Conservation (phyloP, 805 yeast genomes). For the Priceomyces carsonii region DNA sequence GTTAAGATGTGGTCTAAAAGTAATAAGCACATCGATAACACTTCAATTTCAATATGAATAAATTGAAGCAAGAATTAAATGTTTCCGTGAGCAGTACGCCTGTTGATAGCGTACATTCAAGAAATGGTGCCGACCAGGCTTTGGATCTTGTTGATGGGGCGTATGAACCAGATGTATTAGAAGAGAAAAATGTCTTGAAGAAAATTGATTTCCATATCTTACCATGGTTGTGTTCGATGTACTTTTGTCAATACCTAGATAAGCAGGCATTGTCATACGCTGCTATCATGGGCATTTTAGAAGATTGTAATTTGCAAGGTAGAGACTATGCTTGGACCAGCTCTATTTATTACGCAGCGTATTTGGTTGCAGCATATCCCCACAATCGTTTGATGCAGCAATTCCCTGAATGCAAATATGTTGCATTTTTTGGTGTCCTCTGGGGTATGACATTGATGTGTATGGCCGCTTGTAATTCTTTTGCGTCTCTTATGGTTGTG, state of each 20-base stretch:
- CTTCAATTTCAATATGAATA: no score
- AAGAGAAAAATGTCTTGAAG: slow-evolving; percentile 5
- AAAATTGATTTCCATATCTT: slow-evolving; percentile 9
- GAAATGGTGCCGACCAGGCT: no score
- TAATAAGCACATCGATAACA: no score
- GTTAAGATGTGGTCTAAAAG: no score
- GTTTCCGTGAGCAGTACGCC: no score
- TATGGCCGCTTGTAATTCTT: slow-evolving; percentile 50
- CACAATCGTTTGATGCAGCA: slow-evolving; percentile 49
- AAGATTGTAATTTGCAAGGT: slow-evolving; percentile 15
- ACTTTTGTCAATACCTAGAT: slow-evolving; percentile 8
- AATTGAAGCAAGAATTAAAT: no score
- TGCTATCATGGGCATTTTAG: slow-evolving; percentile 3
- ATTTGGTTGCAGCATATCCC: slow-evolving; percentile 56
- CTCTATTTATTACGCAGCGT: slow-evolving; percentile 53
- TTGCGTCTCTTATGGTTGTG: slow-evolving; percentile 40
- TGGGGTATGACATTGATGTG: slow-evolving; percentile 63
- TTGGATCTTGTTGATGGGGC: no score
- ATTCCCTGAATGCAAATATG: slow-evolving; percentile 56
- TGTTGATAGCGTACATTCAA: no score
- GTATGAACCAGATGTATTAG: no score
- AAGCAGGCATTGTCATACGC: slow-evolving; percentile 5
- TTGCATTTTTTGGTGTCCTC: slow-evolving; percentile 46
- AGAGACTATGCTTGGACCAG: slow-evolving; percentile 39
- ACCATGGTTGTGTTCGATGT: slow-evolving; percentile 8